Evolutionary conservation across 768 basidiomycete genomes (phyloP).

Genomic region (Pulveroboletus frians): DNA sequence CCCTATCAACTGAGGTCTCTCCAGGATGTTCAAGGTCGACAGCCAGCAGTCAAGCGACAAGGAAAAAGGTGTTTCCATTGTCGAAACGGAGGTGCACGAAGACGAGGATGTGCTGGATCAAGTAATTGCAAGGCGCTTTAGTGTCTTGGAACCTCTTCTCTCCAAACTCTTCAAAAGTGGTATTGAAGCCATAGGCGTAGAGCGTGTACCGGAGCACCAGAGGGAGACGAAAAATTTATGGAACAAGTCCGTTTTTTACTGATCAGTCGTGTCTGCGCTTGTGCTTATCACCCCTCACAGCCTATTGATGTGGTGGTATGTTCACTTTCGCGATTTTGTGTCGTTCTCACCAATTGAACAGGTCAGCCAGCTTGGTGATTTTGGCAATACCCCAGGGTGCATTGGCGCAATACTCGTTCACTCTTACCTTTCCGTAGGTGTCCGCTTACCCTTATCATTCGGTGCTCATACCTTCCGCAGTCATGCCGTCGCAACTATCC

Average conservation of each 20-base stretch:
- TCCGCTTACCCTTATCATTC: not conserved
- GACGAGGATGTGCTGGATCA: constrained; percentile 26
- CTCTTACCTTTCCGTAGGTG: constrained; percentile 42
- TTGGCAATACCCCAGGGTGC: constrained; percentile 48
- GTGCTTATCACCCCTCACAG: constrained; percentile 19
- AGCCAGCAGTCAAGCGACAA: constrained; percentile 9
- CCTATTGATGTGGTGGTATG: constrained; percentile 44
- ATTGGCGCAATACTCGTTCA: constrained; percentile 44
- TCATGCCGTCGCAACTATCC: constrained; percentile 40
- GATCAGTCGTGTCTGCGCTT: not conserved
- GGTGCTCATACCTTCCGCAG: constrained; percentile 20
- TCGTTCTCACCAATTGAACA: constrained; percentile 9
- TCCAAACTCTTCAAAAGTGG: constrained; percentile 41
- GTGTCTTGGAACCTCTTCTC: constrained; percentile 28
- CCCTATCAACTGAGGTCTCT: not conserved
- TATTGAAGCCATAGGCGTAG: constrained; percentile 52
- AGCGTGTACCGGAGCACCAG: constrained; percentile 48
- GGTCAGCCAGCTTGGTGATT: constrained; percentile 46
- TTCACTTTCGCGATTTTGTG: not conserved
- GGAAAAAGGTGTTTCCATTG: constrained; percentile 12
- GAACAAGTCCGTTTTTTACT: constrained; percentile 35
- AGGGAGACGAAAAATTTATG: constrained; percentile 40
- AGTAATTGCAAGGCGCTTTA: constrained; percentile 29
- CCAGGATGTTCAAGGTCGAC: constrained; percentile 6
- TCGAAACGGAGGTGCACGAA: not conserved